Evolutionary conservation across 139 green algal genomes (phyloP).

Genomic region (Chlorella sorokiniana): DNA sequence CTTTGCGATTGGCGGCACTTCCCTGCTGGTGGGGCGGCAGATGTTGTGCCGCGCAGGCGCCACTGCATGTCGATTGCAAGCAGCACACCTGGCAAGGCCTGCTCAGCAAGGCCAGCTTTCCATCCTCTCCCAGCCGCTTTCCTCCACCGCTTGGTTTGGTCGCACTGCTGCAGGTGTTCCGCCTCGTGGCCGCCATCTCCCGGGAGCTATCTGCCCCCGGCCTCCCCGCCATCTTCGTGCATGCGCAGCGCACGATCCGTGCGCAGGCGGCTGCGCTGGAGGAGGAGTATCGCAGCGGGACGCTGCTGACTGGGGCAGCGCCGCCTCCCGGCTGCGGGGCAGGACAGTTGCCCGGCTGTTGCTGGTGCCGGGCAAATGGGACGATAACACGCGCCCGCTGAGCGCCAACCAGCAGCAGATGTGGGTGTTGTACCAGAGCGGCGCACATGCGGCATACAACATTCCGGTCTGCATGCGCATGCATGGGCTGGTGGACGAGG

Average conservation of each 20-base stretch:
- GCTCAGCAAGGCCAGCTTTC: neutral
- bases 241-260: neutral
- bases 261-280: neutral
- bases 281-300: neutral
- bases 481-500: neutral
- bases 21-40: neutral
- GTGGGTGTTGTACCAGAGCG: neutral
- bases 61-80: too few species aligned
- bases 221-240: neutral
- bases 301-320: neutral
- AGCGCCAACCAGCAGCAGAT: constrained; percentile 9
- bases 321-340: neutral
- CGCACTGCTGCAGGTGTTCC: neutral
- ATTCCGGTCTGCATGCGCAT: neutral
- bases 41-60: too few species aligned
- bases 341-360: neutral
- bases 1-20: neutral
- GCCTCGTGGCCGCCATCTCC: neutral
- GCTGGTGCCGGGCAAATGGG: neutral
- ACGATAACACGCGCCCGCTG: neutral
- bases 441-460: neutral
- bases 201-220: neutral
- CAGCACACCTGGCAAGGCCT: neutral
- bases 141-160: neutral
- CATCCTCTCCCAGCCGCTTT: neutral